phyloP scores from a whole-genome alignment of 345 rosid species.

The Cardamine occulta region DNA sequence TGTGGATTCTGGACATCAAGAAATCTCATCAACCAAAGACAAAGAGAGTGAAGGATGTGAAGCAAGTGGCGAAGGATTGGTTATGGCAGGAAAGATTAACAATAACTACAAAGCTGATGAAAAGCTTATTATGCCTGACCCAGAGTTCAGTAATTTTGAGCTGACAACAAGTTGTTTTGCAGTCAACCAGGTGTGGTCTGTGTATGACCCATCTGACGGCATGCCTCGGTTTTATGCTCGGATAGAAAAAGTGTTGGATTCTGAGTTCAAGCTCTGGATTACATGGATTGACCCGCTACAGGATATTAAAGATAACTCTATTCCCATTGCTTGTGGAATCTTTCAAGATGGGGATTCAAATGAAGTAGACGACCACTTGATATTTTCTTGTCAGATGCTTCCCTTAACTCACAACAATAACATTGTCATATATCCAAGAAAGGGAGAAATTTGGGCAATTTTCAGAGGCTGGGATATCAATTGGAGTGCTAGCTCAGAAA shows the following conservation, averaged over 20 bases:
- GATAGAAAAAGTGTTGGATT: conserved; percentile 57
- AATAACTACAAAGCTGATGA: conserved; percentile 30
- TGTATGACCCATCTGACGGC: conserved; percentile 72
- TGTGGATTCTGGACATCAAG: conserved; percentile 41
- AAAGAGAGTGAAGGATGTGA: conserved; percentile 32
- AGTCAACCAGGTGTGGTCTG: conserved; percentile 79
- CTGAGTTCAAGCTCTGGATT: conserved; percentile 62
- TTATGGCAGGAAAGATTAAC: conserved; percentile 24
- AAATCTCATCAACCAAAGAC: conserved; percentile 35
- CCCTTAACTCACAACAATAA: conserved; percentile 29
- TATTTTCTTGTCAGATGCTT: conserved; percentile 70
- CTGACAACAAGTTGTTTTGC: conserved; percentile 56
- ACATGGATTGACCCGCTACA: conserved; percentile 80
- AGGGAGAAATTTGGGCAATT: conserved; percentile 90
- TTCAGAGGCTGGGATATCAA: conserved; percentile 71
- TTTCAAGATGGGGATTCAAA: conserved; percentile 48
- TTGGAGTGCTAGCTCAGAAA: conserved; percentile 57
- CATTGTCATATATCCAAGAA: conserved; percentile 61
- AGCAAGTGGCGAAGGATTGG: conserved; percentile 41
- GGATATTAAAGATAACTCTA: conserved; percentile 38
- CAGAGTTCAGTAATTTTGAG: conserved; percentile 77
- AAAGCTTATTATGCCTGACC: conserved; percentile 53
- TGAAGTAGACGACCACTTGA: conserved; percentile 48
- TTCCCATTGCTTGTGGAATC: conserved; percentile 77
- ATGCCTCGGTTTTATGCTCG: conserved; percentile 87